phyloP scores from a whole-genome alignment of 805 yeast genomes.

The Lipomyces sp. region DNA sequence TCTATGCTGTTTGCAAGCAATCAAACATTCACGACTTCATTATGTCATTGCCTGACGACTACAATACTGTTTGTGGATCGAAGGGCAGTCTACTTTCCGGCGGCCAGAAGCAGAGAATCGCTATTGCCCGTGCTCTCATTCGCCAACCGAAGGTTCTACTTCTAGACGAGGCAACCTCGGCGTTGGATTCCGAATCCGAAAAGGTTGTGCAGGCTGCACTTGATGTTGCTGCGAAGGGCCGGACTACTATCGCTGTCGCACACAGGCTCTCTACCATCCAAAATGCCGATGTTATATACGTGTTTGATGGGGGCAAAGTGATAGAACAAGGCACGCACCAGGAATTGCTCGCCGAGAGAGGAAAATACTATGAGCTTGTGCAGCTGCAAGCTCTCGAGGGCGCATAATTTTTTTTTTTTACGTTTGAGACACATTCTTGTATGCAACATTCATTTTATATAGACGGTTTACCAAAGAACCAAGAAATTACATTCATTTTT shows the following conservation, averaged over 20 bases:
- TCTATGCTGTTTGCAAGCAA: slow-evolving; percentile 45
- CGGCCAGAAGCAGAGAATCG: slow-evolving; percentile 63
- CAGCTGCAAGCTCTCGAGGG: slow-evolving; percentile 44
- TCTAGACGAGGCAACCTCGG: slow-evolving; percentile 57
- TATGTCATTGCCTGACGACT: slow-evolving; percentile 50
- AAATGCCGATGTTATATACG: slow-evolving; percentile 51
- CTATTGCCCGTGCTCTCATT: slow-evolving; percentile 61
- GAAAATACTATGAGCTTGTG: slow-evolving; percentile 43
- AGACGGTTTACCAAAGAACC: too few species aligned
- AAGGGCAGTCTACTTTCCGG: slow-evolving; percentile 55
- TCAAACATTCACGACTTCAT: slow-evolving; percentile 56
- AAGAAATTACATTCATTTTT: too few species aligned
- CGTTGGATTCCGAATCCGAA: slow-evolving; percentile 59
- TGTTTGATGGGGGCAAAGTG: slow-evolving; percentile 54
- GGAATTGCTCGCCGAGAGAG: slow-evolving; percentile 40
- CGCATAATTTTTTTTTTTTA: slow-evolving; percentile 22
- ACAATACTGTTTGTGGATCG: slow-evolving; percentile 49
- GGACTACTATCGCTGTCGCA: slow-evolving; percentile 73
- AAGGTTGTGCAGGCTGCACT: slow-evolving; percentile 62
- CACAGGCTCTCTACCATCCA: slow-evolving; percentile 64
- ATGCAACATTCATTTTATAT: too few species aligned
- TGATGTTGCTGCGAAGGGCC: slow-evolving; percentile 53
- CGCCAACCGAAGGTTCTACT: slow-evolving; percentile 56
- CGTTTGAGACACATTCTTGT: not conserved
- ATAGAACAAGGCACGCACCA: slow-evolving; percentile 50